Evolutionary conservation across 768 basidiomycete genomes (phyloP).

Genomic region (Termitomyces sp.): DNA sequence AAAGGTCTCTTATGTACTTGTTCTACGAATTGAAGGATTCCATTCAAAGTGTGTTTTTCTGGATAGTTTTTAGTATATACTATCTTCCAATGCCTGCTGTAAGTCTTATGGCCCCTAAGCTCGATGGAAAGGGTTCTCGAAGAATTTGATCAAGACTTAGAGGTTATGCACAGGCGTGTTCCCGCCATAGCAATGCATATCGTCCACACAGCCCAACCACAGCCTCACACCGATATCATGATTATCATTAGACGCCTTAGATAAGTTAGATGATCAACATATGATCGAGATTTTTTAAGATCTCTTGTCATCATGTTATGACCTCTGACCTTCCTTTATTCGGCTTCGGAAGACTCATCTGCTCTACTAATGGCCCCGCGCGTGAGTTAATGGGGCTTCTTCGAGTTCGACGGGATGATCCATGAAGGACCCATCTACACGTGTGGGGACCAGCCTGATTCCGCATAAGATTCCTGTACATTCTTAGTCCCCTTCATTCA

Average conservation of each 20-base stretch:
- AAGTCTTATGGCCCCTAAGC: too few species aligned
- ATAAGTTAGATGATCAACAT: neutral
- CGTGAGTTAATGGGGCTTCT: neutral
- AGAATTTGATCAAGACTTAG: neutral
- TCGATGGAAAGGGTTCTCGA: neutral
- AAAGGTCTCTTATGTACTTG: neutral
- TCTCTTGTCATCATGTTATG: neutral
- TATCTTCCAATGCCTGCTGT: neutral
- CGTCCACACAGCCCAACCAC: too few species aligned
- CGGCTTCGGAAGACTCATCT: neutral
- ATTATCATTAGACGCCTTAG: neutral
- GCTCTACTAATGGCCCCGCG: neutral
- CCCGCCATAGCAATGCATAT: neutral
- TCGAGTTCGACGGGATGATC: neutral
- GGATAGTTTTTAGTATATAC: too few species aligned
- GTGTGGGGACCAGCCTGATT: neutral
- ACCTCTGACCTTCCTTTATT: neutral
- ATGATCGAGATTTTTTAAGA: neutral
- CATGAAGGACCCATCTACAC: neutral
- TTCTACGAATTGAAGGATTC: neutral
- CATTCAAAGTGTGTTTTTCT: neutral
- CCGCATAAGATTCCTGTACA: neutral
- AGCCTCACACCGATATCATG: neutral
- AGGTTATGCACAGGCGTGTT: neutral
- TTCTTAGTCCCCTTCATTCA: constrained; percentile 1